A percentile compares a stretch with the other conserved stretches of the same genome.
Conservation (phyloP, 305 asterid genomes). For the Stenogyne calaminthoides region DNA sequence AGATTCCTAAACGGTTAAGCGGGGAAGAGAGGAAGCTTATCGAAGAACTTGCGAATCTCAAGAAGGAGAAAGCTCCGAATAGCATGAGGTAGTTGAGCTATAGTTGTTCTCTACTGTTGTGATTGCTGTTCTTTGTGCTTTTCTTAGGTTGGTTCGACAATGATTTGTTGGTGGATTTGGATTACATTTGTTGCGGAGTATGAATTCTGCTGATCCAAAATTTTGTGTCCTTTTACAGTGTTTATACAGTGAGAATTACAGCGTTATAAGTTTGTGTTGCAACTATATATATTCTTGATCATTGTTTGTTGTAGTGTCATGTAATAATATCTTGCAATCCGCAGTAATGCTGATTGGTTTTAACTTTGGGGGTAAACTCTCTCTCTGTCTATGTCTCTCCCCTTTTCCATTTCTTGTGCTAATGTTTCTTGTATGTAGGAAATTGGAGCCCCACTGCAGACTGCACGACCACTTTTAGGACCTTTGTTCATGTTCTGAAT, state of each 20-base stretch:
- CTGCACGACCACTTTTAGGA: neutral
- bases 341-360: slow-evolving; percentile 5
- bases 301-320: slow-evolving; percentile 25
- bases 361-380: neutral
- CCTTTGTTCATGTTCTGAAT: neutral
- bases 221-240: slow-evolving; percentile 30
- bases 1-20: slow-evolving; percentile 87
- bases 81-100: slow-evolving; percentile 64
- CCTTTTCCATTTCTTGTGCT: neutral
- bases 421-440: neutral
- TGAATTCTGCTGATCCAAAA: slow-evolving; percentile 29
- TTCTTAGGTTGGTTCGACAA: neutral
- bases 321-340: neutral
- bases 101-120: neutral
- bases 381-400: too few relatives aligned
- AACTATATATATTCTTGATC: neutral
- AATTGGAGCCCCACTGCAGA: too few relatives aligned
- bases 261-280: slow-evolving; percentile 15
- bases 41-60: slow-evolving; percentile 81
- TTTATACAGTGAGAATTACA: slow-evolving; percentile 29
- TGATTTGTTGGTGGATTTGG: too few relatives aligned
- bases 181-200: neutral
- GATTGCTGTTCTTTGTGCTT: neutral
- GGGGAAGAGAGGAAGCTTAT: slow-evolving; percentile 89
- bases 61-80: slow-evolving; percentile 67